Conservation (phyloP, 352 stramenopile genomes). For the Phytophthora ohioensis region DNA sequence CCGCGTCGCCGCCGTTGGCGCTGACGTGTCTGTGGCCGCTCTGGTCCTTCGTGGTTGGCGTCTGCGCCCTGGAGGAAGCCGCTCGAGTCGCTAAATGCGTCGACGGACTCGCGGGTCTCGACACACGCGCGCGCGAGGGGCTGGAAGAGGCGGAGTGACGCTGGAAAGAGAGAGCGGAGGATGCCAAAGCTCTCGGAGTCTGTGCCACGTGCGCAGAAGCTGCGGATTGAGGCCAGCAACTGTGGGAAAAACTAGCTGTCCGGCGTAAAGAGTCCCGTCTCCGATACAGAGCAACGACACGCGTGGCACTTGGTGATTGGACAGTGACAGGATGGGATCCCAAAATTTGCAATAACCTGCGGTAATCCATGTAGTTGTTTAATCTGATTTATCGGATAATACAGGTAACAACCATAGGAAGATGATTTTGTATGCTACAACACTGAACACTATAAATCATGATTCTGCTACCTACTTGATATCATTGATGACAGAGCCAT, state of each 20-base stretch:
- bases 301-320: slow-evolving; percentile 32
- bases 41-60: slow-evolving; percentile 41
- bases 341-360: slow-evolving; percentile 10
- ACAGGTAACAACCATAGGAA: neutral
- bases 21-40: slow-evolving; percentile 21
- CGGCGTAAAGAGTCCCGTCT: slow-evolving; percentile 10
- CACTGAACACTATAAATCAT: no score
- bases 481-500: slow-evolving; percentile 1
- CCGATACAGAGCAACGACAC: neutral
- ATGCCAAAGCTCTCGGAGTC: slow-evolving; percentile 4
- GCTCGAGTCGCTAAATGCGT: slow-evolving; percentile 2
- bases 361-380: neutral
- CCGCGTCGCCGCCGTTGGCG: slow-evolving; percentile 19
- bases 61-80: slow-evolving; percentile 6
- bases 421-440: neutral
- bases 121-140: slow-evolving; percentile 19
- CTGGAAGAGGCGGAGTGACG: slow-evolving; percentile 39
- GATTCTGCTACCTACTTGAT: neutral
- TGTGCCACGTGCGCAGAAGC: slow-evolving; percentile 32
- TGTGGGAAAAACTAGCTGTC: slow-evolving; percentile 17
- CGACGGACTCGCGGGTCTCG: neutral
- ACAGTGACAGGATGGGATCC: slow-evolving; percentile 6
- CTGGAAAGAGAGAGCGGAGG: neutral
- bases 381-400: neutral
- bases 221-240: slow-evolving; percentile 10